Evolutionary conservation across 257 asterid genomes (phyloP).

Genomic region (Mentha longifolia): DNA sequence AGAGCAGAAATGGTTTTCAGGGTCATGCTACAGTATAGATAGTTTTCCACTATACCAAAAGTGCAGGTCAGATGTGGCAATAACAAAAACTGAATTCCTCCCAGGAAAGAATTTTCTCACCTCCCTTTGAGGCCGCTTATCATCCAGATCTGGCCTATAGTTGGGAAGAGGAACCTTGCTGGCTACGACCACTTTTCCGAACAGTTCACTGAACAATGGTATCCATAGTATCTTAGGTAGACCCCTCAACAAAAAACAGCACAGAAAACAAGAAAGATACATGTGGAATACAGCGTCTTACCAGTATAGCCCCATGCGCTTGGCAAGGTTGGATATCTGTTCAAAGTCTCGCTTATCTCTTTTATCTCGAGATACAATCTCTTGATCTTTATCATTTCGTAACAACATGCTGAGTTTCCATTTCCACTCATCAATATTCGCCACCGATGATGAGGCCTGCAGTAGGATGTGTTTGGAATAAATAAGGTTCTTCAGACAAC

Average conservation of each 20-base stretch:
- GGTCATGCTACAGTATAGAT: slow-evolving; percentile 9
- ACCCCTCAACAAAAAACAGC: slow-evolving; percentile 27
- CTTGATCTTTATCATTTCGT: slow-evolving; percentile 76
- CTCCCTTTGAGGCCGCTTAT: slow-evolving; percentile 97
- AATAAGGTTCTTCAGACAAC: neutral
- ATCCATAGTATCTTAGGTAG: slow-evolving; percentile 27
- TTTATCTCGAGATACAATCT: slow-evolving; percentile 84
- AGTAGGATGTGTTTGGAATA: slow-evolving; percentile 27
- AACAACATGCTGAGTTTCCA: slow-evolving; percentile 90
- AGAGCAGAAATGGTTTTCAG: slow-evolving; percentile 28
- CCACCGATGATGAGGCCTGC: slow-evolving; percentile 96
- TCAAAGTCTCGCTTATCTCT: slow-evolving; percentile 92
- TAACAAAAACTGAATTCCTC: neutral
- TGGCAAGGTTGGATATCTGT: slow-evolving; percentile 89
- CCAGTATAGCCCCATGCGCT: slow-evolving; percentile 94
- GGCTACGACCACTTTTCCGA: slow-evolving; percentile 87
- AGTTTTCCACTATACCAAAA: neutral
- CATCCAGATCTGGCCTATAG: slow-evolving; percentile 95
- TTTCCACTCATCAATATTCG: slow-evolving; percentile 97
- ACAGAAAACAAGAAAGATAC: neutral
- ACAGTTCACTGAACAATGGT: slow-evolving; percentile 62
- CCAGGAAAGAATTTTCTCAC: slow-evolving; percentile 41
- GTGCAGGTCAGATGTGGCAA: slow-evolving; percentile 10
- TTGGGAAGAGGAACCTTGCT: slow-evolving; percentile 96
- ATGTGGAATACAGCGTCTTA: slow-evolving; percentile 33